Base-by-base conservation (phyloP, 2,329 filamentous ascomycete genomes). In the Colletotrichum shisoi region DNA sequence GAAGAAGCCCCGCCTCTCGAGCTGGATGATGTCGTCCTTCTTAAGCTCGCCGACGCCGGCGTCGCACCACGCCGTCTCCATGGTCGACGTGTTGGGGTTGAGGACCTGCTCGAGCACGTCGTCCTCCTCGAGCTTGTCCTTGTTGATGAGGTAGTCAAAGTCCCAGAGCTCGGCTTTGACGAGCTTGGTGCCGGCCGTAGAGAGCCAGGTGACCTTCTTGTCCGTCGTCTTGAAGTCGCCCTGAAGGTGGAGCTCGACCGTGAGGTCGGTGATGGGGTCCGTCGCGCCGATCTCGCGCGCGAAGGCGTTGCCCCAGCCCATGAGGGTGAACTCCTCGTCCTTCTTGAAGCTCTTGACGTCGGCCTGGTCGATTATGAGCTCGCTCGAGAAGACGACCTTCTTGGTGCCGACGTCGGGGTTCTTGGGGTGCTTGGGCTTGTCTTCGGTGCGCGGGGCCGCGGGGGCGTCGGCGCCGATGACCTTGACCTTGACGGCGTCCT, bases 151-250 rank as follows among this genome's bases (percentile, higher is more conserved):
- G 80, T 96, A 94, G 80, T 97, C 94, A 77, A 97, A 98, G 72
- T 97, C 93, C 80, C 94, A 94, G 12, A 97, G 85, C 79, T 97
- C 92, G 24, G 95, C 89, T 8, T 89, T 88, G 15, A 96, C 84
- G 0, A 97, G 85, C 66, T 91, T 86, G 80, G 94, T 91, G 51
- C 86, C 87, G 71, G 92, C 87, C 0, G 85, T 86, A 1, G 92
- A 90, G 54, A 98, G 82, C 94, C 94, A 98, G 1, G 94, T 97
- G 44, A 98, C 88, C 84, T 98, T 98, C 87, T 97, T 97, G 75
- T 93, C 89, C 0, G 94, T 98, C 75, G 92, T 90, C 84, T 96
- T 97, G 78, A 98, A 92, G 77, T 98, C 94, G 63, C 94, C 94
- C 73, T 91, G 88, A 57, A 97, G 87, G 79, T 98, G 91, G n/a